Conservation (phyloP, 1,139 yeast species). For the Nematodospora anomalae region DNA sequence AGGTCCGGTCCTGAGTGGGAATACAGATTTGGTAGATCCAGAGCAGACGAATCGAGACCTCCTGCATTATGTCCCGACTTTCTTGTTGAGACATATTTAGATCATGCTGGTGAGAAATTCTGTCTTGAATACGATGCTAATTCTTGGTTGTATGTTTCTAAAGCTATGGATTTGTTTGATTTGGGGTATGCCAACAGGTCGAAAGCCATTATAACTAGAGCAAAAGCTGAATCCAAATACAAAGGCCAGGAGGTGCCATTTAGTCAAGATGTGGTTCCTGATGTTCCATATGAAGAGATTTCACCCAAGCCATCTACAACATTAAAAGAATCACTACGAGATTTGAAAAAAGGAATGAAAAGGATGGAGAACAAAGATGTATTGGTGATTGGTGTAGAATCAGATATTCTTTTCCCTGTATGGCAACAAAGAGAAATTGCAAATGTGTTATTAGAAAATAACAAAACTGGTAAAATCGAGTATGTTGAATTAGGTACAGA, state of each 20-base stretch:
- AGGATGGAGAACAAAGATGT: conserved; percentile 64
- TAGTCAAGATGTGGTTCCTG: conserved; percentile 29
- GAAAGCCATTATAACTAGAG: conserved; percentile 43
- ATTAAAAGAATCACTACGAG: conserved; percentile 56
- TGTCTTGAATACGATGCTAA: conserved; percentile 90
- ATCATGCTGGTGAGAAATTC: conserved; percentile 93
- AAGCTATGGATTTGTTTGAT: conserved; percentile 94
- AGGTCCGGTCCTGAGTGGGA: conserved; percentile 99
- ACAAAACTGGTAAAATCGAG: conserved; percentile 35
- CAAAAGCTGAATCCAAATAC: conserved; percentile 32
- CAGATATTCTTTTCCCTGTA: conserved; percentile 87
- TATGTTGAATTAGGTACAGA: conserved; percentile 77
- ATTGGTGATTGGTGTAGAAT: conserved; percentile 85
- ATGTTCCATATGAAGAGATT: conserved; percentile 54
- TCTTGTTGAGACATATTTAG: conserved; percentile 85
- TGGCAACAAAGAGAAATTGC: conserved; percentile 92
- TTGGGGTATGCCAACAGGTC: conserved; percentile 54
- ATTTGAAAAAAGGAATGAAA: conserved; percentile 64
- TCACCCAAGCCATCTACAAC: conserved; percentile 40
- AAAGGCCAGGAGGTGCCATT: conserved; percentile 9
- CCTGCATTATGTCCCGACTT: conserved; percentile 95
- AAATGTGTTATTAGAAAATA: conserved; percentile 49
- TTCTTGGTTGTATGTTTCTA: conserved; percentile 80
- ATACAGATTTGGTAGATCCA: conserved; percentile 80
- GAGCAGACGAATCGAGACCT: conserved; percentile 75